Evolutionary conservation across 345 rosid genomes (phyloP), one percentile per base, ranked within the genome.

Genomic region (Salix brachista): DNA sequence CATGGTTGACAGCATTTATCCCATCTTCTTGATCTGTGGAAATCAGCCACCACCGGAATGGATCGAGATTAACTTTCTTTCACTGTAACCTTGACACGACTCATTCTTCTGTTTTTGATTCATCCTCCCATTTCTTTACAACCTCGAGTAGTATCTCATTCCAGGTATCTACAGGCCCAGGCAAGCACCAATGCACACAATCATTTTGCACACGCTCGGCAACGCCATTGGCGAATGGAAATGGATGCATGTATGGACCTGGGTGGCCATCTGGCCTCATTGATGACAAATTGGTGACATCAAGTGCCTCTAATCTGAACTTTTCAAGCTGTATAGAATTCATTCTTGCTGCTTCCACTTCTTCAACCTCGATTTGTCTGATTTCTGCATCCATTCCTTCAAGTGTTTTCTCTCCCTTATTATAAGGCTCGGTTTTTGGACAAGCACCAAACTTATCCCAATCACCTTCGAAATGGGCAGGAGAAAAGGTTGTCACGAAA

Each of bases 151-250:
- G 72, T 72, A 95, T 91, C 85, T 90, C 89, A 78, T 93, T 96
- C 98, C 99, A 96, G 21, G 98, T 89, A 81, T 96, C 99, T 1
- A 96, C 77, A 12, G 98, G 93, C 67, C 98, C 99, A 19, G 99
- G 99, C 68, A 96, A 79, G 81, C 99, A 96, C 99, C 99, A 96
- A 74, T 93, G 99, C 8, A 96, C 88, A 79, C 99, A 96, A 77
- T 96, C 99, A 75, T 96, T 96, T 65, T 88, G 98, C 32, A 93
- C 94, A 34, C 79, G 90, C 79, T 93, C 93, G 65, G 81, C 82
- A 19, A 88, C 83, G 14, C 97, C 99, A 67, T 90, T 81, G 8
- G 90, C 93, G 69, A 91, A 96, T 3, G 99, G 99, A 69, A 81
- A 84, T 18, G 90, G 88, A 71, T 92, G 32, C 97, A 93, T 90